These are phyloP conservation scores for Aspergillus persii DNA, from an alignment of 2,329 filamentous ascomycete species.

Conservation along the genomic window DNA sequence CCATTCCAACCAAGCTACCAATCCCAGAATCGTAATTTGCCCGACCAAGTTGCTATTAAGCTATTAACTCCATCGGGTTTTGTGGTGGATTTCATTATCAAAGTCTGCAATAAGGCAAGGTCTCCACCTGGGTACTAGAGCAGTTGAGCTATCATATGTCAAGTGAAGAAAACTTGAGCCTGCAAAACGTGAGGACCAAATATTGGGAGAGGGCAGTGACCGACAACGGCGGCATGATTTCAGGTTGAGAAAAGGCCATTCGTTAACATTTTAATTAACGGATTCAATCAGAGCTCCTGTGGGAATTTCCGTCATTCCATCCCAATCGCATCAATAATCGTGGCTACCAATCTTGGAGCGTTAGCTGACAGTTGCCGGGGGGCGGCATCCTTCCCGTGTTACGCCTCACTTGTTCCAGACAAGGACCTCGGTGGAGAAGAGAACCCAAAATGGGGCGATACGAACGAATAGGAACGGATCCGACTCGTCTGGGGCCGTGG, in stretches of 20 bases:
- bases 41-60: neutral
- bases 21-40: neutral
- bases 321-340: neutral
- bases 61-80: neutral
- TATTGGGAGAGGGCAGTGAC: neutral
- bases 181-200: constrained; percentile 4
- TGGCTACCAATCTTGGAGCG: neutral
- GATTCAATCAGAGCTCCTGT: constrained; percentile 1
- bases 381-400: constrained; percentile 17
- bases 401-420: constrained; percentile 22
- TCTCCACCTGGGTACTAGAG: neutral
- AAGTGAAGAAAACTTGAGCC: constrained; percentile 2
- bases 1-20: neutral
- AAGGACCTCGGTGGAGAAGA: constrained; percentile 11
- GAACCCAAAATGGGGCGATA: constrained; percentile 8
- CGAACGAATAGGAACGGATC: constrained; percentile 22
- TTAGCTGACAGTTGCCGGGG: constrained; percentile 7
- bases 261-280: neutral
- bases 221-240: neutral
- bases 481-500: constrained; percentile 10
- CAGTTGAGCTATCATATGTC: constrained; percentile 17
- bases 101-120: neutral
- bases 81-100: constrained; percentile 1
- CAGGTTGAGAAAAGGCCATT: neutral
- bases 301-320: constrained; percentile 1